Conservation (phyloP, 352 stramenopile genomes). For the Phytophthora pinifolia region DNA sequence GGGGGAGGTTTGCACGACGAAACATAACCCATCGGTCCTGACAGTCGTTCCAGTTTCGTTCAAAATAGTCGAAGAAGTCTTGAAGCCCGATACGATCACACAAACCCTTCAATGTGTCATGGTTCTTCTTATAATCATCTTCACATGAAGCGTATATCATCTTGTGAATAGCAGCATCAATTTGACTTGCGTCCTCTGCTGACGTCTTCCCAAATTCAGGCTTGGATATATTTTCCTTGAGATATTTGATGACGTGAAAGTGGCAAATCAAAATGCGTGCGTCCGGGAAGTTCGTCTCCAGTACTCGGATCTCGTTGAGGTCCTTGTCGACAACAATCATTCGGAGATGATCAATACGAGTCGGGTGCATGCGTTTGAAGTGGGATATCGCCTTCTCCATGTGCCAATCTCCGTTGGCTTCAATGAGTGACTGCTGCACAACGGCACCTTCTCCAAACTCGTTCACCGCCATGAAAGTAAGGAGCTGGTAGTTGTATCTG, state of each 20-base stretch:
- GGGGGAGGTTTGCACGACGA: not conserved
- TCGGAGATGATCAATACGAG: too few relatives aligned
- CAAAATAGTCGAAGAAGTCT: conserved; percentile 3
- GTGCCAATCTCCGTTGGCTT: conserved; percentile 2
- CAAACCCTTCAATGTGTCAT: too few relatives aligned
- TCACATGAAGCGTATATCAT: too few relatives aligned
- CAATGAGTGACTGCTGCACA: conserved; percentile 6
- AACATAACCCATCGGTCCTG: conserved; percentile 3
- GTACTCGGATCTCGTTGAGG: too few relatives aligned
- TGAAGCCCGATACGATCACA: not conserved
- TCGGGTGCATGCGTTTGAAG: not conserved
- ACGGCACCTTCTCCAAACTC: not conserved
- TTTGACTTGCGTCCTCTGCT: too few relatives aligned
- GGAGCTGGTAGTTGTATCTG: conserved; percentile 14
- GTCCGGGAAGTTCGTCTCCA: too few relatives aligned
- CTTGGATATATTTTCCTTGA: not conserved
- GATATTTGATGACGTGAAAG: too few relatives aligned
- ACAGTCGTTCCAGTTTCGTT: not conserved
- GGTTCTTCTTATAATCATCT: too few relatives aligned
- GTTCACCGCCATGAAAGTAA: conserved; percentile 6
- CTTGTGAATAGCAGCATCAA: too few relatives aligned
- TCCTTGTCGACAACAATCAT: conserved; percentile 10
- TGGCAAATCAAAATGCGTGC: too few relatives aligned
- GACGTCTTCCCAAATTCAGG: too few relatives aligned
- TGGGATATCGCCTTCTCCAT: conserved; percentile 6